A percentile compares a stretch with the other conserved stretches of the same genome.
Evolutionary conservation across 768 basidiomycete species (phyloP).

Genomic region (Phlebiopsis flavidoalba): DNA sequence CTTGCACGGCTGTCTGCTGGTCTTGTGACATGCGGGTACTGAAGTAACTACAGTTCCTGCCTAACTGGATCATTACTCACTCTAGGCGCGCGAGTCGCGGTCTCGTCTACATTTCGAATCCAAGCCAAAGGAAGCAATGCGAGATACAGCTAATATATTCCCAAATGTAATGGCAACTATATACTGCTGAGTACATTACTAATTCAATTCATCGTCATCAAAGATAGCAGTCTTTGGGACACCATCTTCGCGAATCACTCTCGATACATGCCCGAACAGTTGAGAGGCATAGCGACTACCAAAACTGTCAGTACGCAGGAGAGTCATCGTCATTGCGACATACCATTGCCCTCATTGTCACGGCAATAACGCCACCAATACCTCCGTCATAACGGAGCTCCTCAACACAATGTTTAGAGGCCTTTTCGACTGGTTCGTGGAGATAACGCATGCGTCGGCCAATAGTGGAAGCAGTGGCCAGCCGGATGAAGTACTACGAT

Average conservation of each 20-base stretch:
- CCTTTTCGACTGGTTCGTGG: slow-evolving; percentile 49
- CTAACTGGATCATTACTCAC: neutral
- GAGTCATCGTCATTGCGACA: slow-evolving; percentile 11
- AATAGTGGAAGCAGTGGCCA: slow-evolving; percentile 59
- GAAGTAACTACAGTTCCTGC: neutral
- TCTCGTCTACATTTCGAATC: neutral
- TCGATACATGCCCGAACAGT: slow-evolving; percentile 83
- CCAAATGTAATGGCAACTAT: neutral
- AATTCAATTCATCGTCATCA: slow-evolving; percentile 46
- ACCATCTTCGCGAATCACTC: slow-evolving; percentile 66
- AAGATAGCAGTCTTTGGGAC: slow-evolving; percentile 74
- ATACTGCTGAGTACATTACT: neutral
- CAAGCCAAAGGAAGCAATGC: neutral
- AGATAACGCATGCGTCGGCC: slow-evolving; percentile 61
- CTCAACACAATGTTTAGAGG: slow-evolving; percentile 50
- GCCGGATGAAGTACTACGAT: slow-evolving; percentile 70
- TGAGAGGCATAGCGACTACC: slow-evolving; percentile 67
- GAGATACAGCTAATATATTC: neutral
- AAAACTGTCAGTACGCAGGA: neutral
- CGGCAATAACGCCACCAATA: slow-evolving; percentile 67
- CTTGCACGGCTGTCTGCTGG: neutral
- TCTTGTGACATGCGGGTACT: neutral
- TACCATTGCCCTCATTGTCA: slow-evolving; percentile 67
- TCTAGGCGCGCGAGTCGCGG: neutral
- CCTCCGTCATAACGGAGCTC: slow-evolving; percentile 57